Percentiles rank a stretch among this genome's conserved stretches.
Evolutionary conservation across 108 stramenopile genomes (phyloP).

Genomic region (Chaetoceros tenuissimus): DNA sequence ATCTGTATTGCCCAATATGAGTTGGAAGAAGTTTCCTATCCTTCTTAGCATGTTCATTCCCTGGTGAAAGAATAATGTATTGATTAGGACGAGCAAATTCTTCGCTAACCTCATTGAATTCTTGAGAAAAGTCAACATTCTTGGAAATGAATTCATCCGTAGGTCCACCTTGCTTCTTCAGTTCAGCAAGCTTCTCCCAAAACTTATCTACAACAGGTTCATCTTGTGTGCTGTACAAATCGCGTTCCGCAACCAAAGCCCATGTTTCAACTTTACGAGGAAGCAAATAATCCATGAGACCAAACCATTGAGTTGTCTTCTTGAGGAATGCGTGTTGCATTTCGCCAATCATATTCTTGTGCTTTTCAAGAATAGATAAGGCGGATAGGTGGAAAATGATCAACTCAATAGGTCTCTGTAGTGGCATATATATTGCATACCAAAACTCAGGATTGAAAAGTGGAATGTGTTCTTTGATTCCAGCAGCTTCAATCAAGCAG

Average conservation of each 20-base stretch:
- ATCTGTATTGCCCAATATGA: constrained; percentile 56
- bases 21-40: constrained; percentile 40
- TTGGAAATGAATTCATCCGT: neutral
- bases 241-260: constrained; percentile 31
- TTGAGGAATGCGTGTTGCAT: constrained; percentile 73
- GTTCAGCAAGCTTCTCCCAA: neutral
- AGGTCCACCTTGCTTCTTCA: constrained; percentile 19
- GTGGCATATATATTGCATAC: constrained; percentile 69
- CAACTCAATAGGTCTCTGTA: constrained; percentile 91
- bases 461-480: constrained; percentile 29
- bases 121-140: neutral
- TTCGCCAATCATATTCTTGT: constrained; percentile 75
- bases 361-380: constrained; percentile 79
- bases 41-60: neutral
- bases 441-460: constrained; percentile 66
- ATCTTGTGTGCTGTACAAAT: constrained; percentile 29
- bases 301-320: constrained; percentile 40
- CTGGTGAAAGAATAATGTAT: constrained; percentile 11
- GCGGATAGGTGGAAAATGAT: constrained; percentile 86
- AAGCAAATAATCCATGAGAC: constrained; percentile 51
- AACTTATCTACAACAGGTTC: constrained; percentile 3
- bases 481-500: constrained; percentile 25
- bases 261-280: constrained; percentile 54
- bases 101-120: neutral
- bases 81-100: neutral